A percentile compares a stretch with the other conserved stretches of the same genome.
Evolutionary conservation across 179 eudicot species (phyloP).

Genomic region (Actinidia arguta): DNA sequence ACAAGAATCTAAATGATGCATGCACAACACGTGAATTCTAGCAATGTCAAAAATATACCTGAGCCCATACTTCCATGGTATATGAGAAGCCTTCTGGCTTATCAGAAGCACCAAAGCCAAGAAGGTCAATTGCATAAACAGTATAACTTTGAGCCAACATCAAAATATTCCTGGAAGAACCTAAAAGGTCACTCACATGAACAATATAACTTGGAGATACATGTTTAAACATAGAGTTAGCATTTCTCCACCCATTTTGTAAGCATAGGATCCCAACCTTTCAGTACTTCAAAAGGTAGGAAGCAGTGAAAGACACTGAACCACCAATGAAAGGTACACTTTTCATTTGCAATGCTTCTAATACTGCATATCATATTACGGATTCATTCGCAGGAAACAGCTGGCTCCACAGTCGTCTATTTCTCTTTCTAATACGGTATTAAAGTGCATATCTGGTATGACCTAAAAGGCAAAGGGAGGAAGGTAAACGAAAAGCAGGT

Average conservation of each 20-base stretch:
- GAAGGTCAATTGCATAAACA: conserved; percentile 90
- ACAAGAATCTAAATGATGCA: conserved; percentile 4
- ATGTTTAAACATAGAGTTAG: neutral
- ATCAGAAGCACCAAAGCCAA: conserved; percentile 95
- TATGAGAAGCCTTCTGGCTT: conserved; percentile 81
- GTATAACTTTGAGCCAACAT: conserved; percentile 61
- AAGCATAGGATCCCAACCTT: neutral
- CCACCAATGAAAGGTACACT: neutral
- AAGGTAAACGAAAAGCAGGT: too few relatives aligned
- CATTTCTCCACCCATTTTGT: neutral
- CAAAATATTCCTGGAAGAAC: conserved; percentile 67
- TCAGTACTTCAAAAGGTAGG: neutral
- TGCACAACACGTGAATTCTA: conserved; percentile 3
- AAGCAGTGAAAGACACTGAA: neutral
- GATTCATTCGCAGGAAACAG: neutral
- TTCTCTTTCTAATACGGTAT: too few relatives aligned
- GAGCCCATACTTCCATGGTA: conserved; percentile 90
- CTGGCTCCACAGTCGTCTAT: neutral
- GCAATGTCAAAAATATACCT: conserved; percentile 43
- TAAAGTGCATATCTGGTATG: too few relatives aligned
- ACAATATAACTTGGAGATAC: neutral
- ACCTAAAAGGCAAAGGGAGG: too few relatives aligned
- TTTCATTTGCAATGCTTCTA: neutral
- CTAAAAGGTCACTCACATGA: conserved; percentile 13
- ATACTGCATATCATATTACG: neutral